Base-by-base conservation (phyloP, 1,139 yeast genomes). In the Arxiozyma telluris region DNA sequence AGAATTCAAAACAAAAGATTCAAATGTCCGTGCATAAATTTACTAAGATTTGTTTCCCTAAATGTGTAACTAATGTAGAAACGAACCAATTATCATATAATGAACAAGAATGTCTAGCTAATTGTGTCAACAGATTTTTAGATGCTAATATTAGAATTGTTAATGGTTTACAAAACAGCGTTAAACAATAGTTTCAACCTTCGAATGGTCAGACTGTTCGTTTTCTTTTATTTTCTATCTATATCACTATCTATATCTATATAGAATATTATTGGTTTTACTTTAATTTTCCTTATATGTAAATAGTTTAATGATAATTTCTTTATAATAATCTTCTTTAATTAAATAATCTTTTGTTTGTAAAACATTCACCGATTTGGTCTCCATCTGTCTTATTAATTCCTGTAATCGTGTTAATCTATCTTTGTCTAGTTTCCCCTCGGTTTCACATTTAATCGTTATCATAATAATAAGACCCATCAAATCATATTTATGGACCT, bases 71-170 rank as follows among this genome's bases (percentile, higher is more conserved):
- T 50, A 73, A 79, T 20, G 78, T 84, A 54, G 75, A 76, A 53
- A 73, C 77, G 53, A 79, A 79, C 47, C 73, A 74, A 52, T 74
- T 90, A 60, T 78, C 77, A 59, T 54, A 72, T 5, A 70, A 70
- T 53, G 97, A 91, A 70, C 88, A 85, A 61, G 71, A 75, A 47
- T 91, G 97, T 68, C 74, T 90, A 69, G 73, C 77, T 56, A 87
- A 87, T 74, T 91, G 97, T 69, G 80, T 90, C 63, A 86, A 87
- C 73, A 75, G 96, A 62, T 91, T 85, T 69, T 76, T 91, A 63
- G 97, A 91, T 68, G 85, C 95, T 49, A 90, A 90, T 71, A 85
- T 87, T 67, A 82, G 84, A 71, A 86, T 91, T 49, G 96, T 90
- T 25, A 83, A 85, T 64, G 74, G 81, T 48, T 53, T 69, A 45